Base-by-base conservation (phyloP, 345 rosid species). In the Aegle marmelos region DNA sequence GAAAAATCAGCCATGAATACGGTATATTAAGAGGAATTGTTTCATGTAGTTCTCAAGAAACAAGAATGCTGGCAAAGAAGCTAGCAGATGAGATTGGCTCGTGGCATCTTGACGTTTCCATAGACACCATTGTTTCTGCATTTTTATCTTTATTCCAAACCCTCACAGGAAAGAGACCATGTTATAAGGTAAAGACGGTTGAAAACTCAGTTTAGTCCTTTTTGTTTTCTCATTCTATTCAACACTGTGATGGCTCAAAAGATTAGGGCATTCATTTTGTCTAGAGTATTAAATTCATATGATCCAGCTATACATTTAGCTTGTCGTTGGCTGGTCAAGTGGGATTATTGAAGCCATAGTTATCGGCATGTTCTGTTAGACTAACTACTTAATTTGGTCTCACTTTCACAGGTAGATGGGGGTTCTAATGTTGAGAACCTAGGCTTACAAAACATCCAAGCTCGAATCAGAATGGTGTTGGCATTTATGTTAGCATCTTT, bases 401-500 rank as follows among this genome's bases (percentile, higher is more conserved):
- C 73, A 59, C 14, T 83, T 78, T 76, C 72, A 39, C 86, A 93
- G 98, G 88, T 90, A 48, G 97, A 96, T 86, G 98, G 99, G 68
- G 98, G 98, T 85, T 94, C 98, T 60, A 85, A 87, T n/a, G 78
- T 75, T 64, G 99, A 96, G 89, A 94, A 94, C 81, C 87, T 91
- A 72, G 97, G 98, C 30, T 85, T 97, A 82, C 92, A 92, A 85
- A 91, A 94, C 84, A 93, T 97, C 84, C 99, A 91, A 90, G 98
- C 97, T 72, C 88, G 99, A 83, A 93, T 90, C 74, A 94, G 98
- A 86, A 97, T 97, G 99, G 98, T 94, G 62, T 81, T 94, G 75
- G 97, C 99, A 33, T 91, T 90, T 81, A 93, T 89, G 91, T 80
- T 97, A 75, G 98, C 99, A 62, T 94, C 98, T 62, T 89, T 92